Percentiles rank a stretch among this genome's conserved stretches.
phyloP scores from a whole-genome alignment of 352 stramenopile species.

The Pythium aquatile region DNA sequence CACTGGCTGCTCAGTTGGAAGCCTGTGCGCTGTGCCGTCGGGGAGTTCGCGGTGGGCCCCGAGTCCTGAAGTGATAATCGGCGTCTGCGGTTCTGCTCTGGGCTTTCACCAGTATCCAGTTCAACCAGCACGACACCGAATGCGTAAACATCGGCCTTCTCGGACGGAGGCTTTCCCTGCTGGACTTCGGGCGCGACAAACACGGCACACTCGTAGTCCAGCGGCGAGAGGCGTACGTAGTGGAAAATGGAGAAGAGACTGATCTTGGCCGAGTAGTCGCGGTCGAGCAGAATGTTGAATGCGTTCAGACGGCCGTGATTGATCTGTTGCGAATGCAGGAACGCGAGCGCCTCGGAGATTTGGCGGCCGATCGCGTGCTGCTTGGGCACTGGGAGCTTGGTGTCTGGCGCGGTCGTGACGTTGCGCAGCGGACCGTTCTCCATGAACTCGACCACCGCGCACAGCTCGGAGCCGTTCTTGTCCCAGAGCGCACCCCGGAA shows the following conservation, averaged over 20 bases:
- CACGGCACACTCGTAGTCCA: constrained; percentile 63
- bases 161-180: constrained; percentile 62
- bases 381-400: constrained; percentile 48
- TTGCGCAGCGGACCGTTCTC: constrained; percentile 63
- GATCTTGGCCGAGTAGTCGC: constrained; percentile 62
- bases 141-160: constrained; percentile 72
- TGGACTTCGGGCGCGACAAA: constrained; percentile 75
- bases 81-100: constrained; percentile 54
- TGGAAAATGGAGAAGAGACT: constrained; percentile 80
- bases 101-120: constrained; percentile 67
- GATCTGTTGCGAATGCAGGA: constrained; percentile 67
- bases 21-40: constrained; percentile 43
- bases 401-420: constrained; percentile 39
- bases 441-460: constrained; percentile 71
- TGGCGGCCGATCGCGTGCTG: constrained; percentile 69
- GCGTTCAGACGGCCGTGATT: constrained; percentile 74
- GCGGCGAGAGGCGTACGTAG: constrained; percentile 67
- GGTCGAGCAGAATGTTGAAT: constrained; percentile 78
- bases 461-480: constrained; percentile 62
- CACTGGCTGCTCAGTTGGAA: constrained; percentile 57
- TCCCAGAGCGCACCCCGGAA: constrained; percentile 79
- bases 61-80: constrained; percentile 39
- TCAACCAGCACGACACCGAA: constrained; percentile 81
- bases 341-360: constrained; percentile 63
- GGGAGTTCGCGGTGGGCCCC: constrained; percentile 26